Percentiles rank a stretch among this genome's conserved stretches.
Evolutionary conservation across 805 yeast species (phyloP).

Genomic region (Zygosaccharomyces pseudorouxii): DNA sequence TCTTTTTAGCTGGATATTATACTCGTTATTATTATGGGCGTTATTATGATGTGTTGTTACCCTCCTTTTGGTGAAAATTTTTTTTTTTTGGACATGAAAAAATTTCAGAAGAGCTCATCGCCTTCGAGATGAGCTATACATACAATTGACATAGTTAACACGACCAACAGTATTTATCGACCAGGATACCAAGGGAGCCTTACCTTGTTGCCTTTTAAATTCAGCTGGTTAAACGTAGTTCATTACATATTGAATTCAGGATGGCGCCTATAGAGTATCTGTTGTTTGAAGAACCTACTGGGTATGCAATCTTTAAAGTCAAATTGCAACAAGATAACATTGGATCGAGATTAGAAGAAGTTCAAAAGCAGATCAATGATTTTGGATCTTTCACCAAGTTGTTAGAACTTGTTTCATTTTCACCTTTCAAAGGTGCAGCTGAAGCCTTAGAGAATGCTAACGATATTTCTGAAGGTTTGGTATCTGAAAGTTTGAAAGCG

Average conservation of each 20-base stretch:
- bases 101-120: background rate
- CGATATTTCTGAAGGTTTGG: conserved; percentile 95
- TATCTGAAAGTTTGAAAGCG: conserved; percentile 85
- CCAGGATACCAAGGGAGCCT: background rate
- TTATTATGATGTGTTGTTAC: background rate
- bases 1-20: background rate
- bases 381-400: conserved; percentile 84
- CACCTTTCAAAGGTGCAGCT: conserved; percentile 99
- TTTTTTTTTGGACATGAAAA: background rate
- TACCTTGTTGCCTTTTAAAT: background rate
- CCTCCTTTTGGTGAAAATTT: background rate
- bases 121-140: background rate
- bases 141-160: background rate
- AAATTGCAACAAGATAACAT: conserved; percentile 90
- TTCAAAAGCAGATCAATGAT: conserved; percentile 84
- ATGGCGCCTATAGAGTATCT: conserved; percentile 83
- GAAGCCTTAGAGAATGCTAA: conserved; percentile 98
- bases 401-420: conserved; percentile 89
- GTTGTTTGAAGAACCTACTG: conserved; percentile 97
- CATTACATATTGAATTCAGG: conserved; percentile 5
- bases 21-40: background rate
- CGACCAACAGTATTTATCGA: background rate
- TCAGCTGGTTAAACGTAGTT: background rate
- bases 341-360: conserved; percentile 88
- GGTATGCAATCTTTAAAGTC: conserved; percentile 94